These are phyloP conservation scores for Candida anglica DNA, from an alignment of 805 yeast genomes.

Conservation along the genomic window DNA sequence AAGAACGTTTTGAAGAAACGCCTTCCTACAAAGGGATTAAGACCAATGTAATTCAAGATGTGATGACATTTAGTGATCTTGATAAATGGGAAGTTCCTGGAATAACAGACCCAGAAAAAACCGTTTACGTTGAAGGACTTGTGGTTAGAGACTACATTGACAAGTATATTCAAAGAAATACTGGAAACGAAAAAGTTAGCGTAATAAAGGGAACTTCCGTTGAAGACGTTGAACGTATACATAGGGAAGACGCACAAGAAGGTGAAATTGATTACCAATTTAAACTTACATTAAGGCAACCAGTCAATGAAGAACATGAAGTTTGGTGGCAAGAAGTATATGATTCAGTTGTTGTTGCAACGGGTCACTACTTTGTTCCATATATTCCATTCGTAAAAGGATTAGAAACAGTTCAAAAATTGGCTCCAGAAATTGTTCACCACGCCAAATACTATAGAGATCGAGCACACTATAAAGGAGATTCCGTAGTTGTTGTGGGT, in stretches of 20 bases:
- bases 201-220: constrained; percentile 31
- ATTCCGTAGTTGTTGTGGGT: constrained; percentile 25
- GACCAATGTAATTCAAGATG: constrained; percentile 40
- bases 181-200: constrained; percentile 13
- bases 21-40: constrained; percentile 23
- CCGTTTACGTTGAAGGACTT: constrained; percentile 22
- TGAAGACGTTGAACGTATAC: constrained; percentile 28
- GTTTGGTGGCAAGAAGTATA: constrained; percentile 34
- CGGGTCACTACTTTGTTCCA: constrained; percentile 48
- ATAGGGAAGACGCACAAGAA: constrained; percentile 1
- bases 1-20: constrained; percentile 27
- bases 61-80: constrained; percentile 44
- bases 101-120: constrained; percentile 13
- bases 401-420: constrained; percentile 25
- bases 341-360: constrained; percentile 42
- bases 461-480: constrained; percentile 24
- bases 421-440: constrained; percentile 26
- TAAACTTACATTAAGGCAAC: constrained; percentile 16
- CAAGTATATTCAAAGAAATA: constrained; percentile 19
- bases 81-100: constrained; percentile 29
- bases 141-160: constrained; percentile 25
- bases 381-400: constrained; percentile 43
- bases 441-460: constrained; percentile 44
- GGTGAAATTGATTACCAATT: constrained; percentile 11
- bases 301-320: constrained; percentile 19